Percentiles rank a stretch among this genome's conserved stretches.
Evolutionary conservation across 2,329 filamentous ascomycete genomes (phyloP).

Genomic region (Apiospora saccharicola): DNA sequence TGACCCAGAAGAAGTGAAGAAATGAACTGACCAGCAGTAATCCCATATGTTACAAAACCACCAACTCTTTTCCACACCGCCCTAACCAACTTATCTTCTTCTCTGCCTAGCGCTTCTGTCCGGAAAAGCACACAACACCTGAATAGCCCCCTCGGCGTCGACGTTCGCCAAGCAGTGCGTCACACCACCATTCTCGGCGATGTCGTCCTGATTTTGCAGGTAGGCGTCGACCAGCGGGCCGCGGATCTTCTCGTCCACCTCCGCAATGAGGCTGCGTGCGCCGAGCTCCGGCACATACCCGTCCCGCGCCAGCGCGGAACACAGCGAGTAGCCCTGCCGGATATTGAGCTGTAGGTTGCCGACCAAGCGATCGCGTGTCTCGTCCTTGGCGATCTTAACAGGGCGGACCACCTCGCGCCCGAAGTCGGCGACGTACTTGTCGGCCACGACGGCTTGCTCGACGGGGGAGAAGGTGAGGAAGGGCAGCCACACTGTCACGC

Average conservation of each 20-base stretch:
- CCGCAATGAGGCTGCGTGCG: conserved; percentile 42
- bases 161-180: conserved; percentile 35
- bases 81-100: background rate
- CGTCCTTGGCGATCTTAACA: conserved; percentile 38
- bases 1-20: too few relatives aligned
- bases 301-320: conserved; percentile 39
- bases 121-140: conserved; percentile 24
- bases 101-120: background rate
- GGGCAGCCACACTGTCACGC: conserved; percentile 44
- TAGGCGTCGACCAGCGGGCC: conserved; percentile 39
- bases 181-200: conserved; percentile 36
- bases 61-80: too few relatives aligned
- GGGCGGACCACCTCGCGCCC: conserved; percentile 34
- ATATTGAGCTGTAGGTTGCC: conserved; percentile 45
- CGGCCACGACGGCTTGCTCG: conserved; percentile 48
- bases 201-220: conserved; percentile 41
- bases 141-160: conserved; percentile 29
- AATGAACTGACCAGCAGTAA: too few relatives aligned
- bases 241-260: conserved; percentile 32
- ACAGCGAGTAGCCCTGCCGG: conserved; percentile 41
- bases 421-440: conserved; percentile 50
- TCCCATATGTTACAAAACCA: too few relatives aligned
- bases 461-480: conserved; percentile 36
- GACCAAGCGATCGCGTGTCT: conserved; percentile 39
- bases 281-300: conserved; percentile 45